phyloP scores from a whole-genome alignment of 2,329 filamentous ascomycete genomes.

The Fusarium papillatum region DNA sequence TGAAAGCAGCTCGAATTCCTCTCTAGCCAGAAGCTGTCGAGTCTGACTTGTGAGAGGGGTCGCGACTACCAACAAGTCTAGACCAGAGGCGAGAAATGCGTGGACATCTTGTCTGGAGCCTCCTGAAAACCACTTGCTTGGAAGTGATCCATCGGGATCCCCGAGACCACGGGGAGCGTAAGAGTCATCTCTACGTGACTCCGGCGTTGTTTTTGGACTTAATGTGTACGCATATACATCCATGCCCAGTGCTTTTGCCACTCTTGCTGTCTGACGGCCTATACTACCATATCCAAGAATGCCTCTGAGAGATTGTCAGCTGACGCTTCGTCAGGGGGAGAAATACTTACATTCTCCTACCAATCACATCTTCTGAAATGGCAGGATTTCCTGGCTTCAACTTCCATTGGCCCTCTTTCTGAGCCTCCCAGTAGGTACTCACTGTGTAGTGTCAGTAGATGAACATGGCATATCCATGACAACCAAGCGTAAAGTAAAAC shows the following conservation, averaged over 20 bases:
- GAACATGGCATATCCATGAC: not conserved
- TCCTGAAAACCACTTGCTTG: not conserved
- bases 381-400: not conserved
- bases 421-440: not conserved
- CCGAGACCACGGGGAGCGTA: not conserved
- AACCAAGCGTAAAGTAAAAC: not conserved
- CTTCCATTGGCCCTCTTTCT: not conserved
- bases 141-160: not conserved
- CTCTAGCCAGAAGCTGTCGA: not conserved
- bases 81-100: not conserved
- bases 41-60: not conserved
- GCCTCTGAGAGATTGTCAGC: no score
- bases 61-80: not conserved
- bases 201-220: not conserved
- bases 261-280: not conserved
- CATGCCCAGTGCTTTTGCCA: not conserved
- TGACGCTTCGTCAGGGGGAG: fast-evolving
- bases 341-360: not conserved
- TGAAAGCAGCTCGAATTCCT: not conserved
- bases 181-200: not conserved
- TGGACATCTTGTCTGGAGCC: not conserved
- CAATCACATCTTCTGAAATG: not conserved
- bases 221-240: not conserved
- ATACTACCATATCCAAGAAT: not conserved
- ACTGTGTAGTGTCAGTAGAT: not conserved